Conservation (phyloP, 768 basidiomycete genomes). For the Lactarius hatsudake region DNA sequence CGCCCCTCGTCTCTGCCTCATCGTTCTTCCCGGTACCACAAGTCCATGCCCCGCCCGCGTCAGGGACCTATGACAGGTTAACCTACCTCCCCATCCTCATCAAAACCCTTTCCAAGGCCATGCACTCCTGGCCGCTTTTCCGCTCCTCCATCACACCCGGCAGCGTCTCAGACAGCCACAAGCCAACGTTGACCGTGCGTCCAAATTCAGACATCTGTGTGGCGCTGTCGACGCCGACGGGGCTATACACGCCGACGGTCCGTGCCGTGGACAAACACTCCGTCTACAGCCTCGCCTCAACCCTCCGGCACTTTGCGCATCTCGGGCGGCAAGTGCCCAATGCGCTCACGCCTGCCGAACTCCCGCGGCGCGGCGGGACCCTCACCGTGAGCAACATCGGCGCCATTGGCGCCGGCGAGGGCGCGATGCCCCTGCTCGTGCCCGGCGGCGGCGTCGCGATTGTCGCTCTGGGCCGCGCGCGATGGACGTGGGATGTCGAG, state of each 20-base stretch:
- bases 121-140: constrained; percentile 85
- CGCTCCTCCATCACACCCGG: constrained; percentile 64
- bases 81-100: constrained; percentile 83
- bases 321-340: constrained; percentile 67
- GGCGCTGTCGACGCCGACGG: constrained; percentile 77
- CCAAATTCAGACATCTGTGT: constrained; percentile 72
- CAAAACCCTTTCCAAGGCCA: constrained; percentile 75
- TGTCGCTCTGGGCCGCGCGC: constrained; percentile 74
- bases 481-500: constrained; percentile 74
- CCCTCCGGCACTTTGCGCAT: constrained; percentile 56
- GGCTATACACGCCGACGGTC: constrained; percentile 79
- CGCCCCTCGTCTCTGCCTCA: constrained; percentile 38
- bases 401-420: constrained; percentile 68
- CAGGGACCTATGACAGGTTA: constrained; percentile 58
- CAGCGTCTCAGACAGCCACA: constrained; percentile 31
- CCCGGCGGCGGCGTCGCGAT: constrained; percentile 85
- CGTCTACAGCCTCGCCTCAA: constrained; percentile 59
- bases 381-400: constrained; percentile 82
- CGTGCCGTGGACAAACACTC: constrained; percentile 50
- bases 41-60: constrained; percentile 45
- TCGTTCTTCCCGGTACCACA: constrained; percentile 41
- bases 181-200: constrained; percentile 70
- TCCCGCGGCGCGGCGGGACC: constrained; percentile 75
- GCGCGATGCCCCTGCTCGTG: constrained; percentile 71
- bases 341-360: constrained; percentile 61